Evolutionary conservation across 1,284 basidiomycete genomes (phyloP).

Genomic region (Kwoniella shivajii): DNA sequence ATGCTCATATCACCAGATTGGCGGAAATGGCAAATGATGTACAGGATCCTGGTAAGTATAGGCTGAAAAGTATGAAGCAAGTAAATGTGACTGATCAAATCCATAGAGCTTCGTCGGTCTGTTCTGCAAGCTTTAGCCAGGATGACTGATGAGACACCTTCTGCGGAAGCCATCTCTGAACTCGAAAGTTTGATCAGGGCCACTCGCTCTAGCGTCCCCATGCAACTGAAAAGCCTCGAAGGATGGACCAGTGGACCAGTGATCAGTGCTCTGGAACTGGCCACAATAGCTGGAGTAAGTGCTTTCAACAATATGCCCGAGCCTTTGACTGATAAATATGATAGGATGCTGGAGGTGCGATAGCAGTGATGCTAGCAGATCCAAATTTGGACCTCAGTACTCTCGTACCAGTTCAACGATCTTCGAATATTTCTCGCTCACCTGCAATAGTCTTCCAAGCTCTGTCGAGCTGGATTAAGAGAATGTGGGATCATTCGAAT

Average conservation of each 20-base stretch:
- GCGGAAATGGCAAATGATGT: constrained; percentile 1
- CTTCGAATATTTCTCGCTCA: not conserved
- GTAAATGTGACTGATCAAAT: not conserved
- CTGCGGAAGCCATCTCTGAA: constrained; percentile 1
- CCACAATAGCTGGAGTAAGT: constrained; percentile 19
- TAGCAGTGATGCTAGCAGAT: constrained; percentile 12
- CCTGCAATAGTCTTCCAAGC: constrained; percentile 18
- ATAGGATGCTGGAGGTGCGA: not conserved
- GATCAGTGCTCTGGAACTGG: constrained; percentile 28
- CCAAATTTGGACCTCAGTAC: constrained; percentile 3
- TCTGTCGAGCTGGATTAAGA: constrained; percentile 29
- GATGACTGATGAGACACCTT: constrained; percentile 3
- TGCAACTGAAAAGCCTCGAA: not conserved
- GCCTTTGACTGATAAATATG: not conserved
- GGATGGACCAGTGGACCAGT: constrained; percentile 32
- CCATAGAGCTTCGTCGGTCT: constrained; percentile 10
- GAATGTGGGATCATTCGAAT: constrained; percentile 29
- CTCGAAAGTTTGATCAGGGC: constrained; percentile 5
- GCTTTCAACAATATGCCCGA: not conserved
- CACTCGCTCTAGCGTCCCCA: not conserved
- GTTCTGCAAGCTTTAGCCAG: constrained; percentile 22
- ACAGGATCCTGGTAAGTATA: constrained; percentile 11
- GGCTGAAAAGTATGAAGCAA: not conserved
- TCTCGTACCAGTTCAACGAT: constrained; percentile 6
- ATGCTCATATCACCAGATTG: not conserved